Conservation (phyloP, 176 grass and related monocot species). For the Coix lacrymajobi region DNA sequence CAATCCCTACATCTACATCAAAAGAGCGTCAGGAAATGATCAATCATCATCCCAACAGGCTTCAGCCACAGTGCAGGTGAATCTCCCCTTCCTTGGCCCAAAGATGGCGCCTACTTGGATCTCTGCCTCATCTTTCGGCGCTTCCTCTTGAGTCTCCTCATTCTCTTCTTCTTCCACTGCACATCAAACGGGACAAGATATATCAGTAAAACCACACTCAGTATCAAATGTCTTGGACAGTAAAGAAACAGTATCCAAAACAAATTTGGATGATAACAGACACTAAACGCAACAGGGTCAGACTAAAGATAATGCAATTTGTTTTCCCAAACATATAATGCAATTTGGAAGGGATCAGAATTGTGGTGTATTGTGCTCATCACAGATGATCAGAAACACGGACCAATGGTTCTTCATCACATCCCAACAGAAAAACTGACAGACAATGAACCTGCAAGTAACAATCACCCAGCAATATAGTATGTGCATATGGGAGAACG, state of each 20-base stretch:
- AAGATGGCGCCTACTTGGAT: constrained; percentile 41
- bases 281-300: background rate
- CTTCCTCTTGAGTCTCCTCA: constrained; percentile 93
- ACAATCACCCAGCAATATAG: no score
- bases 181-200: background rate
- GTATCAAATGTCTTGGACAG: background rate
- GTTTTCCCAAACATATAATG: background rate
- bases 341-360: constrained; percentile 17
- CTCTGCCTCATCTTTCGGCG: constrained; percentile 88
- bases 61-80: background rate
- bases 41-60: background rate
- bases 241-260: background rate
- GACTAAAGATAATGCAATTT: background rate
- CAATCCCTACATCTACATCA: background rate
- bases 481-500: no score
- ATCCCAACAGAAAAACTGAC: background rate
- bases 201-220: background rate
- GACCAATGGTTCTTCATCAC: constrained; percentile 42
- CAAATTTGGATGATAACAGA: no score
- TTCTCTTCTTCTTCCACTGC: constrained; percentile 96
- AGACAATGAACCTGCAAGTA: no score
- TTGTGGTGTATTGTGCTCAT: constrained; percentile 29
- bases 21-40: background rate
- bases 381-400: constrained; percentile 52
- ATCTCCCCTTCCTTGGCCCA: background rate